These are phyloP conservation scores for Acer negundo DNA, from an alignment of 345 rosid species.

Conservation along the genomic window DNA sequence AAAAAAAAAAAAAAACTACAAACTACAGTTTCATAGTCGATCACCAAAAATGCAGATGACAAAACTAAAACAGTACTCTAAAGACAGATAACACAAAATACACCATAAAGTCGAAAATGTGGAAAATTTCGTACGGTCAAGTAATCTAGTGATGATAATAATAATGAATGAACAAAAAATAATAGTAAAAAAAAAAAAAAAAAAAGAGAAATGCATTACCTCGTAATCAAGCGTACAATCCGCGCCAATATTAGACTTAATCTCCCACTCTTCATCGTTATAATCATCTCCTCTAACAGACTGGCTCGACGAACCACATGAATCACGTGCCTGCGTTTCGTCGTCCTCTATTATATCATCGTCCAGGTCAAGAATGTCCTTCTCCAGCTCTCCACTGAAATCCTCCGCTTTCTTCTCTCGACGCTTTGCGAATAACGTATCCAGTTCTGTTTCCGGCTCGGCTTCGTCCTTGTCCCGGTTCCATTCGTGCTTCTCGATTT, in stretches of 20 bases:
- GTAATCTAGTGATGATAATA: too few relatives aligned
- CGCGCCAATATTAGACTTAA: slow-evolving; percentile 64
- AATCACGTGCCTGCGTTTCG: slow-evolving; percentile 2
- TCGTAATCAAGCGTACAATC: slow-evolving; percentile 76
- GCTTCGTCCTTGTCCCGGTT: slow-evolving; percentile 34
- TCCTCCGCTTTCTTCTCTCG: slow-evolving; percentile 5
- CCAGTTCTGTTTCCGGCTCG: slow-evolving; percentile 8
- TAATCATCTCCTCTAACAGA: slow-evolving; percentile 45
- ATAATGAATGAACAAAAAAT: background rate
- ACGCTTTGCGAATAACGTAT: slow-evolving; percentile 14
- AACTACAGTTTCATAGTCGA: background rate
- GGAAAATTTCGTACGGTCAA: too few relatives aligned
- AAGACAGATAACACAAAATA: too few relatives aligned
- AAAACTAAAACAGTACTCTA: background rate
- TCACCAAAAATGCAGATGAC: background rate
- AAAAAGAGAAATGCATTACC: slow-evolving; percentile 31
- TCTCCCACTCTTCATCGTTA: slow-evolving; percentile 74
- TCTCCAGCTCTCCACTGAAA: slow-evolving; percentile 20
- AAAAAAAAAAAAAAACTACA: too few relatives aligned
- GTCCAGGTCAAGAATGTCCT: slow-evolving; percentile 39
- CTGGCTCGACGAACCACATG: slow-evolving; percentile 14
- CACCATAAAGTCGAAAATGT: too few relatives aligned
- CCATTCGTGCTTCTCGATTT: slow-evolving; percentile 55
- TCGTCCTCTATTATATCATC: slow-evolving; percentile 29
- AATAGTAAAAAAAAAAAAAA: too few relatives aligned